A percentile compares a stretch with the other conserved stretches of the same genome.
These are phyloP conservation scores for Skeletonema costatum DNA, from an alignment of 108 stramenopile species.

Conservation along the genomic window DNA sequence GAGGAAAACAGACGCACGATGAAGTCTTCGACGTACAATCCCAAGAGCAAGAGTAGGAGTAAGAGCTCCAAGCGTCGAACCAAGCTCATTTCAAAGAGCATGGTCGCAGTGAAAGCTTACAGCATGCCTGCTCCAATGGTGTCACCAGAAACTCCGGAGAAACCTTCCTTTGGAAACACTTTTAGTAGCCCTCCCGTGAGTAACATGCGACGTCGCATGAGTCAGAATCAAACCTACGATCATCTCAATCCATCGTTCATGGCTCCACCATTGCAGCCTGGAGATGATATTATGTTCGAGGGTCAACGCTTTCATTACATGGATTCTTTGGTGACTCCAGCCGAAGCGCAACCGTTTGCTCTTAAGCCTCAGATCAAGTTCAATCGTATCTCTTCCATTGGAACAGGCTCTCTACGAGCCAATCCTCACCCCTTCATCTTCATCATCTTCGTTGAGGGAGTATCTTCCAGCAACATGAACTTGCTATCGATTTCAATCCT, in stretches of 20 bases:
- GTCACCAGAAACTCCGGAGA: background rate
- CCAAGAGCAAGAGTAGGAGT: background rate
- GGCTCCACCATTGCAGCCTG: conserved; percentile 24
- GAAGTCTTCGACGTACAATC: background rate
- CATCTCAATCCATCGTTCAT: background rate
- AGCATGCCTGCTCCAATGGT: background rate
- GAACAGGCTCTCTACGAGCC: conserved; percentile 15
- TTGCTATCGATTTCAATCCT: conserved; percentile 1
- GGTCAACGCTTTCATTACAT: conserved; percentile 67
- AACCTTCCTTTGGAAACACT: background rate
- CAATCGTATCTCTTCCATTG: background rate
- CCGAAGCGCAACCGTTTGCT: background rate
- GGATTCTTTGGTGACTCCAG: conserved; percentile 31
- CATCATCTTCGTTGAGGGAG: conserved; percentile 17
- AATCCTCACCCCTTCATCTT: conserved; percentile 27
- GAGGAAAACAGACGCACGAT: conserved; percentile 18
- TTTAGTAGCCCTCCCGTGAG: background rate
- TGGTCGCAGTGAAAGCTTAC: background rate
- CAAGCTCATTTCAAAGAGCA: background rate
- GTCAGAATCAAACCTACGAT: background rate
- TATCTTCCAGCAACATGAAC: conserved; percentile 7
- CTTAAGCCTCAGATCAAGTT: conserved; percentile 4
- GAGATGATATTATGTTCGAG: conserved; percentile 64
- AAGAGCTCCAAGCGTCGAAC: background rate
- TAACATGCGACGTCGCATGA: background rate